Conservation (phyloP, 2,329 filamentous ascomycete species). For the Zarea fungicola region DNA sequence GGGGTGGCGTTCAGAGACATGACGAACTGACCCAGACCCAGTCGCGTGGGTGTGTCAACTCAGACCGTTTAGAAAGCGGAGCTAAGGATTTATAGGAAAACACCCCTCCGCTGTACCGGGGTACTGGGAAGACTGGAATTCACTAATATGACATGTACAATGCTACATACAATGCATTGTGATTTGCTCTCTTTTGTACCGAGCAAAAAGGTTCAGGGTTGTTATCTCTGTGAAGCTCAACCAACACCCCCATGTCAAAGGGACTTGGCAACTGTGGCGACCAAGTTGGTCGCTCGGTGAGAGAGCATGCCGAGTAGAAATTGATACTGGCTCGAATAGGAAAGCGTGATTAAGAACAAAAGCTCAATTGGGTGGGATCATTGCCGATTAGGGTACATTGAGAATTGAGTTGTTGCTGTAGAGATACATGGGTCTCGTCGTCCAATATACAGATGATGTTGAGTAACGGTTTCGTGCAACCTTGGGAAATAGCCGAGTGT, state of each 20-base stretch:
- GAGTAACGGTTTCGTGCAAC: too few species aligned
- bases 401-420: background rate
- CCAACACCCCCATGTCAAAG: too few species aligned
- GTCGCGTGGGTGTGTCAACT: too few species aligned
- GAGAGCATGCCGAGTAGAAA: slow-evolving; percentile 5
- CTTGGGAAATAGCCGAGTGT: background rate
- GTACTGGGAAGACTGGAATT: slow-evolving; percentile 7
- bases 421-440: slow-evolving; percentile 2
- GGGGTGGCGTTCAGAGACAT: too few species aligned
- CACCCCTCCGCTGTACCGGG: background rate
- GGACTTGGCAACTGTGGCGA: too few species aligned
- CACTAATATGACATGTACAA: slow-evolving; percentile 7
- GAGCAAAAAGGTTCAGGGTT: too few species aligned
- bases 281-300: background rate
- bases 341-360: slow-evolving; percentile 8
- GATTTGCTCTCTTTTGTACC: background rate
- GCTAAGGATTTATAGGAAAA: background rate
- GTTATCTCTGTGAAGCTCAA: too few species aligned
- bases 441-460: too few species aligned
- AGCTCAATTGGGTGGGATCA: background rate
- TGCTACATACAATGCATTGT: slow-evolving; percentile 12
- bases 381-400: slow-evolving; percentile 2
- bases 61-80: slow-evolving; percentile 2
- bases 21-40: too few species aligned
- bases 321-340: background rate